These are phyloP conservation scores for Gyrodon lividus DNA, from an alignment of 768 basidiomycete species.

Conservation along the genomic window DNA sequence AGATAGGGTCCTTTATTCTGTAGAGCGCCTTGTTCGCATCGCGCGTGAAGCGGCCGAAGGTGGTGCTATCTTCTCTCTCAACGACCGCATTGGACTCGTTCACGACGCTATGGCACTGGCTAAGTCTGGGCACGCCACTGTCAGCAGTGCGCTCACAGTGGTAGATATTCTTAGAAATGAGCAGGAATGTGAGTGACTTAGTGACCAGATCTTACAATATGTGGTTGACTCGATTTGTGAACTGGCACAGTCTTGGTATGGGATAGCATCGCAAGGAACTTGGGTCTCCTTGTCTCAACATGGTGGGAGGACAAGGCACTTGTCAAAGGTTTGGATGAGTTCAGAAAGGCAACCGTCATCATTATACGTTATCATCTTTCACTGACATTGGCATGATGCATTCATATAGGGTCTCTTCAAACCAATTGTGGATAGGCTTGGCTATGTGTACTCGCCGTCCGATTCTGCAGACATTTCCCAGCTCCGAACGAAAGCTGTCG, in stretches of 20 bases:
- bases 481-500: constrained; percentile 73
- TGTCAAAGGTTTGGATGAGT: constrained; percentile 53
- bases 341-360: constrained; percentile 52
- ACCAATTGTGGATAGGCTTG: constrained; percentile 76
- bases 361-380: not conserved
- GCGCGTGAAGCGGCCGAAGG: constrained; percentile 74
- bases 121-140: constrained; percentile 73
- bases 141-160: constrained; percentile 76
- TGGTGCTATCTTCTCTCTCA: constrained; percentile 66
- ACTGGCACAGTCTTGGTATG: constrained; percentile 71
- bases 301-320: constrained; percentile 82
- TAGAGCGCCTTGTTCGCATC: constrained; percentile 74
- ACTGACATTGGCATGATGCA: not conserved
- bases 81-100: constrained; percentile 88
- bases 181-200: constrained; percentile 60
- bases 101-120: constrained; percentile 80
- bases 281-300: constrained; percentile 53
- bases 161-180: constrained; percentile 69
- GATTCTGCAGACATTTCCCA: constrained; percentile 71
- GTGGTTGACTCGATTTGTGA: constrained; percentile 1
- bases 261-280: constrained; percentile 60
- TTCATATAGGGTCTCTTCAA: constrained; percentile 55
- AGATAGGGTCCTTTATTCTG: constrained; percentile 87
- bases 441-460: constrained; percentile 65
- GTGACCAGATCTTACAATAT: not conserved